Conservation (phyloP, 1,284 basidiomycete genomes). For the Irpex sp. region DNA sequence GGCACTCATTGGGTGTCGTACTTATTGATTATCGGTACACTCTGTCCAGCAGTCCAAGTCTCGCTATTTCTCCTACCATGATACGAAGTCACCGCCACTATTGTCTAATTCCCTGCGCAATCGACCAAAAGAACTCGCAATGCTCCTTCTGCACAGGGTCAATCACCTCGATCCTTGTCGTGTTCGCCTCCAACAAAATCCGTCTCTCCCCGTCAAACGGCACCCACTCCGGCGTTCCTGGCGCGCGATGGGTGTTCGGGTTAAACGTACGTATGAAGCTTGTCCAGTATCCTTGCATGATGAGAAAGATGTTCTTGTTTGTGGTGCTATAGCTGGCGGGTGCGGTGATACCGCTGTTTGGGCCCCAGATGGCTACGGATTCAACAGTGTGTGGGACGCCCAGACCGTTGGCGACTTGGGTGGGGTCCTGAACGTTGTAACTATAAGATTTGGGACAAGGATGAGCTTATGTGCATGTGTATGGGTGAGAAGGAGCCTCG, state of each 20-base stretch:
- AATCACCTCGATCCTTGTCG: not conserved
- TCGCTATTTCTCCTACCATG: too few relatives aligned
- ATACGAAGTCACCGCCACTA: not conserved
- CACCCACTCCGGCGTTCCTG: not conserved
- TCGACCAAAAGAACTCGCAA: not conserved
- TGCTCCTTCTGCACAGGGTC: not conserved
- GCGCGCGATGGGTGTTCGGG: not conserved
- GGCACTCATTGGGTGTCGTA: too few relatives aligned
- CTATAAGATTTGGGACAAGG: not conserved
- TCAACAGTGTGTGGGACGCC: not conserved
- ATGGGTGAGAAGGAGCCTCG: not conserved
- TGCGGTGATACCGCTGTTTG: not conserved
- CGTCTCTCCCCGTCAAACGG: not conserved
- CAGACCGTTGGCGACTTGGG: not conserved
- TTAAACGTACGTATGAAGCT: not conserved
- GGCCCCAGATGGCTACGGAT: not conserved
- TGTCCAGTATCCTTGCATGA: conserved; percentile 2
- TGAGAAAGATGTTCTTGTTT: not conserved
- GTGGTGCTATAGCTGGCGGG: not conserved
- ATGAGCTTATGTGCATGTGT: not conserved
- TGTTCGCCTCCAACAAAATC: not conserved
- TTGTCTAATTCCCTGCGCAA: not conserved
- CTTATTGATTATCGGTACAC: too few relatives aligned
- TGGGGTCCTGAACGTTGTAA: not conserved
- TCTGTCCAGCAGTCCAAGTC: too few relatives aligned